phyloP scores from a whole-genome alignment of 495 filamentous ascomycete species.

The Aspergillus bridgeri region DNA sequence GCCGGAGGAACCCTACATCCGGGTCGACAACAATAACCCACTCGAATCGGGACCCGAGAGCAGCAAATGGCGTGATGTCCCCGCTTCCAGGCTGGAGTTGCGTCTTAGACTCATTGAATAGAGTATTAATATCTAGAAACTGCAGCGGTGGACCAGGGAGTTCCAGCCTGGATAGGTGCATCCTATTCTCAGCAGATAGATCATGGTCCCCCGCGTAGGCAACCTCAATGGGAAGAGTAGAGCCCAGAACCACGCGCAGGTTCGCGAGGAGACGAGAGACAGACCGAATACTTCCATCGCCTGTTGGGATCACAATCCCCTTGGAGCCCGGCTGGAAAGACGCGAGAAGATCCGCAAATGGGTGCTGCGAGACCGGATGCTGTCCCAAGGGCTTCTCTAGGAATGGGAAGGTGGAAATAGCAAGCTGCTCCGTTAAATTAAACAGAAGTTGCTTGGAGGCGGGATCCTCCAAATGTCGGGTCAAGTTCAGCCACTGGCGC shows the following conservation, averaged over 20 bases:
- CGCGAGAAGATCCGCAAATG: constrained; percentile 2
- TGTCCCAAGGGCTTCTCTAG: background rate
- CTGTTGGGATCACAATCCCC: constrained; percentile 10
- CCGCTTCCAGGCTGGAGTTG: constrained; percentile 6
- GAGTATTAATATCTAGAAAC: constrained; percentile 8
- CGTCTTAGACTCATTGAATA: constrained; percentile 8
- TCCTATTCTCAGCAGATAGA: background rate
- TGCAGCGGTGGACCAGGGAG: background rate
- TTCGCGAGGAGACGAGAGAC: constrained; percentile 7
- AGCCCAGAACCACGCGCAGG: constrained; percentile 3
- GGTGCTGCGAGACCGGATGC: background rate
- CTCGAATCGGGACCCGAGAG: constrained; percentile 9
- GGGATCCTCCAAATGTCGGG: no score
- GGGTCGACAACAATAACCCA: constrained; percentile 8
- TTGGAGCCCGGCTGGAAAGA: background rate
- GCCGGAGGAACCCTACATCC: constrained; percentile 11
- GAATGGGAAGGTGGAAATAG: constrained; percentile 6
- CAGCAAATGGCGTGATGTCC: constrained; percentile 11
- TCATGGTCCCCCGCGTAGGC: constrained; percentile 10
- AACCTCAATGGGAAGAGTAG: constrained; percentile 10
- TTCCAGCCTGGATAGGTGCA: background rate
- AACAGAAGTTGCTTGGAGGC: no score
- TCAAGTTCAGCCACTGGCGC: no score
- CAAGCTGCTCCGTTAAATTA: no score
- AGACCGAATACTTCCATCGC: constrained; percentile 9